A percentile compares a stretch with the other conserved stretches of the same genome.
Conservation (phyloP, 192 early-diverging fungal species). For the Linderina pennispora region DNA sequence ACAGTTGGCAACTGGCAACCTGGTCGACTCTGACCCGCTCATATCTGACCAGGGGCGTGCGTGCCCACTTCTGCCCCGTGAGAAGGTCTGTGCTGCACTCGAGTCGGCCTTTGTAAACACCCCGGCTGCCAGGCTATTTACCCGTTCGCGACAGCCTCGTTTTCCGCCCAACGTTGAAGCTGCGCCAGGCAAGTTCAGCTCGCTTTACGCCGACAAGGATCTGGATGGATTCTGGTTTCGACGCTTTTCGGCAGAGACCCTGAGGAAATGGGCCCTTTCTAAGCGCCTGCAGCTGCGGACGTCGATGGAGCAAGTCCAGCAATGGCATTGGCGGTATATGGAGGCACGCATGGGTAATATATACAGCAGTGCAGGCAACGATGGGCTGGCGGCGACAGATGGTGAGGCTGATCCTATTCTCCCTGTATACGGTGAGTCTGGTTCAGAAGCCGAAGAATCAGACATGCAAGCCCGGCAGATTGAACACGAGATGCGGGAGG, state of each 20-base stretch:
- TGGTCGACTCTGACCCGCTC: no score
- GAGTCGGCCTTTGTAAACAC: neutral
- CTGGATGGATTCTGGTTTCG: neutral
- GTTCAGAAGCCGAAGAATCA: conserved; percentile 11
- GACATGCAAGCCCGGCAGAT: conserved; percentile 22
- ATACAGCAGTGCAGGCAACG: neutral
- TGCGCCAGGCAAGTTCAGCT: neutral
- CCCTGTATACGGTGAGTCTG: conserved; percentile 45
- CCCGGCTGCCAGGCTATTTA: no score
- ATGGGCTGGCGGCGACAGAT: neutral
- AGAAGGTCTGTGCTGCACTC: neutral
- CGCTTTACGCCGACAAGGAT: neutral
- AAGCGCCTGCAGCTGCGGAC: neutral
- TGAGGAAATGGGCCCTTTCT: neutral
- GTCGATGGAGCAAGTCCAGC: conserved; percentile 1
- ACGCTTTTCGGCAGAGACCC: neutral
- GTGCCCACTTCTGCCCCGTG: neutral
- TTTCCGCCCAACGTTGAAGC: neutral
- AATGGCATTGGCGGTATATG: conserved; percentile 5
- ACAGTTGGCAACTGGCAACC: no score
- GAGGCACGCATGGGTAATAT: neutral
- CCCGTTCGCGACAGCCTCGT: neutral
- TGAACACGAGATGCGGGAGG: conserved; percentile 4
- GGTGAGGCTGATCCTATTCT: conserved; percentile 17
- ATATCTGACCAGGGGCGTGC: no score